Base-by-base conservation (phyloP, 2,329 filamentous ascomycete genomes). In the Rhexocercosporidium sp. region DNA sequence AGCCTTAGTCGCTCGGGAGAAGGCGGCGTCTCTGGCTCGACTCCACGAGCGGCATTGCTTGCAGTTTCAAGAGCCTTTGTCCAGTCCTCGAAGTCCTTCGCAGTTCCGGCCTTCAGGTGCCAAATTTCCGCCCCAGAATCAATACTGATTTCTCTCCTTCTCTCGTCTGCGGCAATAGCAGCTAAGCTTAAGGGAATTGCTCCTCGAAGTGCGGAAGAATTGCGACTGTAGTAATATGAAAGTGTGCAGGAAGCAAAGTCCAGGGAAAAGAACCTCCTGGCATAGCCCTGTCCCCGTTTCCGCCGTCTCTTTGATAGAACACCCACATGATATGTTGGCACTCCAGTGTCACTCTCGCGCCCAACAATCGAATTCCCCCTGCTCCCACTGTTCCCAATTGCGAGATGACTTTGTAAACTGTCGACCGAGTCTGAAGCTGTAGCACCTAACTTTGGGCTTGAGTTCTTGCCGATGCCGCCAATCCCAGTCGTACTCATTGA, bases 41-140 rank as follows among this genome's bases (percentile, higher is more conserved):
- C 73, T 1, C 86, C 86, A 67, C 88, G 81, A 14, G 89, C 86
- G 68, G 87, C 82, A 67, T 90, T 86, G 69, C 93, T 92, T 4
- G 95, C 94, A 71, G 87, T 90, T 78, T 97, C 94, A 60, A 99
- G 82, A 0, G 94, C 95, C 56, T 86, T 85, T 57, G 91, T 93
- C 96, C 96, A 99, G 20, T 92, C 90, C 56, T 88, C 85, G 77
- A 97, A 99, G 69, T 98, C 95, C 71, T 91, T 91, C 59, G 88
- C 87, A 73, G 92, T 97, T 59, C 86, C 88, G 3, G 96, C 93
- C 74, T 90, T 90, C 34, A 99, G 83, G 81, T 98, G 96, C 96
- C 96, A 99, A 29, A 99, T 89, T 79, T 99, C 96, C 2, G 96
- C 94, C 0, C 96, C 96, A 0, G 96, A 98, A 78, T 99, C 96